Base-by-base conservation (phyloP, 805 yeast species). In the Kodamaea leandrae region DNA sequence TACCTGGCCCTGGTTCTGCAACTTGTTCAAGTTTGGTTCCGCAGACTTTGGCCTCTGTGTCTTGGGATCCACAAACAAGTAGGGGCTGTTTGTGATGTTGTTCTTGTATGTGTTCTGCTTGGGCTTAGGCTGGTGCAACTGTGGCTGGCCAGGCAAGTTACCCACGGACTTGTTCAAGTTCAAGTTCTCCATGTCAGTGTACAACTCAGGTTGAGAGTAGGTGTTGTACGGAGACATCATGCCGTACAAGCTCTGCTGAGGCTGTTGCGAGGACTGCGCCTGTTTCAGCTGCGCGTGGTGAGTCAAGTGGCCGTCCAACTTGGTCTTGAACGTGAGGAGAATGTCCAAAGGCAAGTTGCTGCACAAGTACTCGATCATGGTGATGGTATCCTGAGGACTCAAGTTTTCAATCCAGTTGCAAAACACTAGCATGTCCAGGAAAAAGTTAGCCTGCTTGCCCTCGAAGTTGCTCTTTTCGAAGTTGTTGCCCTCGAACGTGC, bases 361-460 rank as follows among this genome's bases (percentile, higher is more conserved):
- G 44, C 80, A 63, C 55, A 79, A 59, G 53, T 76, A 73, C 50
- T 78, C 83, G 44, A 78, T 66, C 58, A 77, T 73, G 37, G 74
- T 63, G 42, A 74, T 63, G 48, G 68, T 76, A 46, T 79, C 82
- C 34, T 68, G 69, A n/a, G 76, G 68, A 36, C 63, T 66, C 55
- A 80, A 64, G 47, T 64, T 65, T 39, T 69, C 69, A 45, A 76
- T 63, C 82, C 82, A 77, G 45, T 63, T 64, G 47, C 75, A 67
- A 47, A 75, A 63, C 46, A 69, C 70, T 41, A 70, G 63, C 52
- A 78, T 65, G 49, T 79, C 83, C 53, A 64, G 72, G 48, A 70
- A 72, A 52, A 76, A 76, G 43, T 68, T 67, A 46, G 46, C 14
- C 47, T 42, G 36, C 39, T 48, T 43, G 16, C 9, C 9, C 25